Base-by-base conservation (phyloP, 1,284 basidiomycete species). In the Anthracocystis walkeri region DNA sequence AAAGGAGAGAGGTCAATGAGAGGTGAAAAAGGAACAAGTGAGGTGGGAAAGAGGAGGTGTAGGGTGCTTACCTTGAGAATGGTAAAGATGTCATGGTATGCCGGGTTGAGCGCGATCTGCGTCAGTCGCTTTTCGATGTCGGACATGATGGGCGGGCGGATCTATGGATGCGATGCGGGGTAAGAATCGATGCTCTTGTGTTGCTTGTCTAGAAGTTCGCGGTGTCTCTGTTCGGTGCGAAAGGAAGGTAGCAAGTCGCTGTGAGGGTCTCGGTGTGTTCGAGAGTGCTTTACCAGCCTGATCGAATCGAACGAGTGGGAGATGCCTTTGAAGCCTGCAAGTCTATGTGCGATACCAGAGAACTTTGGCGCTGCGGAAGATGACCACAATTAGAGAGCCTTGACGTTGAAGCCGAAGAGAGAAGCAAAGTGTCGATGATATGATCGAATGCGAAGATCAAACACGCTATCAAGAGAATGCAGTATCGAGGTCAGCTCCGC, bases 61-160 rank as follows among this genome's bases (percentile, higher is more conserved):
- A 18, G 18, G 40, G n/a, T n/a, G 29, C 62, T 58, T 23, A 79
- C 96, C 86, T 99, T 99, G 83, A 98, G 86, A 80, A 99, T 91
- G 23, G 93, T 91, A 50, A 99, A 89, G 75, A 92, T 90, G 83
- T 97, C 95, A 85, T 97, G 95, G 83, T 92, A 92, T 12, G 89
- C 89, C 12, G 95, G 95, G 63, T 86, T 78, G 35, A 78, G 59
- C 46, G 86, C 78, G 48, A 87, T 48, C 44, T 66, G 62, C 64
- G 79, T 81, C 21, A 81, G 57, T 11, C 64, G 59, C 57, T 61
- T 58, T 31, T 75, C 62, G 6, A 81, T 31, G 33, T 68, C 73
- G 23, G 68, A 61, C 73, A 76, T 76, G 53, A 6, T 55, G 8
- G 42, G 21, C 20, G 45, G 20, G 27, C 20, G 21, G 7, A 2